These are phyloP conservation scores for Daedalea quercina DNA, from an alignment of 768 basidiomycete genomes.

Conservation along the genomic window DNA sequence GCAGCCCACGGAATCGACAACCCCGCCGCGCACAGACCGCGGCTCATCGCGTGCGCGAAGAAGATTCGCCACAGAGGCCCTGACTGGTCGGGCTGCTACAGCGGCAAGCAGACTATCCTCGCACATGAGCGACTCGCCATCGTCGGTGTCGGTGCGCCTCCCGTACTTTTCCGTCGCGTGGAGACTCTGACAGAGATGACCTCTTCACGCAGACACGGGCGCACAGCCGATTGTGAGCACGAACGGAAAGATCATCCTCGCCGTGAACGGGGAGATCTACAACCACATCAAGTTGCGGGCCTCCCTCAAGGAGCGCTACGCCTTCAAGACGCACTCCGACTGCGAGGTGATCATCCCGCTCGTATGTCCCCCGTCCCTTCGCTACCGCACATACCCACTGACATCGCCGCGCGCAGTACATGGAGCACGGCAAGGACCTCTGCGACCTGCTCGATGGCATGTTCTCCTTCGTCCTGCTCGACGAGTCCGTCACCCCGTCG, in stretches of 20 bases:
- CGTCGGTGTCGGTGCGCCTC: constrained; percentile 85
- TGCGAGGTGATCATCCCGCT: constrained; percentile 96
- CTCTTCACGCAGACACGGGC: constrained; percentile 65
- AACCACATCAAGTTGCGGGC: constrained; percentile 84
- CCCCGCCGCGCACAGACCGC: constrained; percentile 60
- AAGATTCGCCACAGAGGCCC: constrained; percentile 91
- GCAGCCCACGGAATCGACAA: constrained; percentile 77
- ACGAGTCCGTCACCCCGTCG: constrained; percentile 85
- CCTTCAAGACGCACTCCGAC: constrained; percentile 96
- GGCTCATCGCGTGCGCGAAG: constrained; percentile 81
- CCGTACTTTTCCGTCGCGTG: background rate
- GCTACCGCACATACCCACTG: background rate
- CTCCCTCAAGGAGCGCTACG: constrained; percentile 51
- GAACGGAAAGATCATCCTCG: constrained; percentile 76
- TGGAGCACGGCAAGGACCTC: constrained; percentile 69
- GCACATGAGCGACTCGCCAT: constrained; percentile 96
- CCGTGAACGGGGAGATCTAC: constrained; percentile 99
- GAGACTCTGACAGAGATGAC: background rate
- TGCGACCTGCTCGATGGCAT: constrained; percentile 89
- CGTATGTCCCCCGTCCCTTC: constrained; percentile 42
- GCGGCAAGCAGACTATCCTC: constrained; percentile 74
- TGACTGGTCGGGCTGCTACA: constrained; percentile 96
- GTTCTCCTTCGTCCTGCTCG: constrained; percentile 96
- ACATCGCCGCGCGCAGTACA: constrained; percentile 51
- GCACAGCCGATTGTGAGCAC: constrained; percentile 90